phyloP scores from a whole-genome alignment of 768 basidiomycete genomes.

The Rhodotorula taiwanensis region DNA sequence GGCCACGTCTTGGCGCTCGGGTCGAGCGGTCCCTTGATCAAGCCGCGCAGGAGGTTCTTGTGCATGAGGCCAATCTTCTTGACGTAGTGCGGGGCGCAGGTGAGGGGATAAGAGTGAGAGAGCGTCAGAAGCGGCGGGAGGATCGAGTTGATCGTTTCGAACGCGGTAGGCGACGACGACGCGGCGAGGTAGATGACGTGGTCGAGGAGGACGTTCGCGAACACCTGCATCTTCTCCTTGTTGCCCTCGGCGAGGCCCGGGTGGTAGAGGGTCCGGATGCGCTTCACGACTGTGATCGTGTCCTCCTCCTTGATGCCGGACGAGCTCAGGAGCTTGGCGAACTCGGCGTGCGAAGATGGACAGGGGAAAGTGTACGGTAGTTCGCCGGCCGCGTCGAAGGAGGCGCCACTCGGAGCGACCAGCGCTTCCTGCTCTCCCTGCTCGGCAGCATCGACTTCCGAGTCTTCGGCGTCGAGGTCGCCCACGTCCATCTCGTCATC shows the following conservation, averaged over 20 bases:
- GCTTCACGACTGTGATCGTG: slow-evolving; percentile 71
- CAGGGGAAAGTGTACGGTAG: slow-evolving; percentile 89
- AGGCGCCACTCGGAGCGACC: slow-evolving; percentile 1
- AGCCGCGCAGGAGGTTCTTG: slow-evolving; percentile 79
- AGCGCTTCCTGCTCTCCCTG: slow-evolving; percentile 18
- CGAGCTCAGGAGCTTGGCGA: slow-evolving; percentile 70
- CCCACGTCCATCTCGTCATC: slow-evolving; percentile 30
- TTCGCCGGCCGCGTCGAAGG: slow-evolving; percentile 12
- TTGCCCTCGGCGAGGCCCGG: slow-evolving; percentile 87
- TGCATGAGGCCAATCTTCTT: slow-evolving; percentile 82
- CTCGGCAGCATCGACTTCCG: slow-evolving; percentile 23
- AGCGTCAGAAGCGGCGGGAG: slow-evolving; percentile 73
- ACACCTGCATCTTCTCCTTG: slow-evolving; percentile 78
- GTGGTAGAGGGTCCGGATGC: slow-evolving; percentile 84
- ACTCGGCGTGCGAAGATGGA: slow-evolving; percentile 76
- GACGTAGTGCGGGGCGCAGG: slow-evolving; percentile 69
- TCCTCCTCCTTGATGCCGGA: slow-evolving; percentile 58
- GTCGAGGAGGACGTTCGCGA: slow-evolving; percentile 75
- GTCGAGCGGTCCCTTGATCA: slow-evolving; percentile 61
- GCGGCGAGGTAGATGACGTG: slow-evolving; percentile 68
- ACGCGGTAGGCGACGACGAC: slow-evolving; percentile 57
- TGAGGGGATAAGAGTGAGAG: slow-evolving; percentile 70
- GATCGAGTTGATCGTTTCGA: slow-evolving; percentile 58
- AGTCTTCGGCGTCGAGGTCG: slow-evolving; percentile 24
- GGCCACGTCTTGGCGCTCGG: slow-evolving; percentile 77